Evolutionary conservation across 345 rosid genomes (phyloP), one percentile per base, ranked within the genome.

Genomic region (Citrus maxima): DNA sequence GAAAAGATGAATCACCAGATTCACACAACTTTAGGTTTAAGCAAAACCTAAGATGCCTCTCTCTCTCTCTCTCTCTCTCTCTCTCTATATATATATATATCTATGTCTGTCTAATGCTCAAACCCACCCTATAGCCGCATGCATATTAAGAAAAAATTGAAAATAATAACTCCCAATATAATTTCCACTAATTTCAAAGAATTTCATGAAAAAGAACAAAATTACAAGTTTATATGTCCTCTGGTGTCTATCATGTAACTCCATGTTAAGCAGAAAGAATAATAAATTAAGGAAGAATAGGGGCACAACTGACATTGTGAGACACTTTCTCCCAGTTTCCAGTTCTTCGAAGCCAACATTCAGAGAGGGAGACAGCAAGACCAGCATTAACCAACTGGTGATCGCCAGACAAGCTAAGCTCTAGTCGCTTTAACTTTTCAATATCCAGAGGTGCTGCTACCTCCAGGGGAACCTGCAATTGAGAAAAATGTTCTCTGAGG

Each of bases 381-480:
- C 94, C 95, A 63, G 97, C 98, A 67, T 95, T 95, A 75, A 83
- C 83, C 72, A 88, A 83, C 86, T 95, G 97, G 82, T 95, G 97
- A 80, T 90, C 94, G 67, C 98, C 98, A 54, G 93, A 87, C 78
- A 95, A 85, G 77, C 98, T 73, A 83, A 93, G 96, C 37, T 83
- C 67, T 59, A 84, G 64, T 49, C 97, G 92, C 8, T 86, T 81
- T 83, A 88, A 82, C 75, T 71, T 82, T 77, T 79, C 77, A 81
- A 35, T 63, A 77, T 85, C 90, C 84, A 93, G 89, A 77, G 93
- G 95, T 25, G 75, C 84, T 34, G 89, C 91, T 73, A 90, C 90
- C 83, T 86, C 78, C 74, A 95, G 82, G 58, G 95, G 93, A 75
- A 88, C 93, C 97, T 93, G 88, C 80, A 85, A 80, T 60, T 25